Conservation (phyloP, 1,284 basidiomycete genomes). For the Heliocybe sulcata region DNA sequence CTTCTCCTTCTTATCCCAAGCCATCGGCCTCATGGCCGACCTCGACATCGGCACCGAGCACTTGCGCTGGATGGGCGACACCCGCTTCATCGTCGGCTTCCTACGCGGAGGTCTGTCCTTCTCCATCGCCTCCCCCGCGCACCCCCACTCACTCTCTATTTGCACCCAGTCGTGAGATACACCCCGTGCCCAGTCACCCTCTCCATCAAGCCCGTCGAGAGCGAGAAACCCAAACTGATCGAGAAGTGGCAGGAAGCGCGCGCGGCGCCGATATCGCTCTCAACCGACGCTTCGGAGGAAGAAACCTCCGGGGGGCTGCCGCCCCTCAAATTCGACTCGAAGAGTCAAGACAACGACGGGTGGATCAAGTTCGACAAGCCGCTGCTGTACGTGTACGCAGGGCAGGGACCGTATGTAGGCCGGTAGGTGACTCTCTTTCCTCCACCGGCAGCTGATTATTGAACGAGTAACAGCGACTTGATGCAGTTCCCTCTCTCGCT, state of each 20-base stretch:
- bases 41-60: conserved; percentile 85
- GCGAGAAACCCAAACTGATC: conserved; percentile 72
- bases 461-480: conserved; percentile 44
- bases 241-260: conserved; percentile 16
- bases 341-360: conserved; percentile 33
- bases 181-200: conserved; percentile 67
- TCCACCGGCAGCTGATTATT: not conserved
- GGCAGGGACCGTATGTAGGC: conserved; percentile 67
- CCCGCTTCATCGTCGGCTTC: conserved; percentile 82
- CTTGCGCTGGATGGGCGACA: conserved; percentile 90
- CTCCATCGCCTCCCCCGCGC: conserved; percentile 4
- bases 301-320: conserved; percentile 27
- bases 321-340: conserved; percentile 30
- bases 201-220: conserved; percentile 62
- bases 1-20: conserved; percentile 87
- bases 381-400: conserved; percentile 65
- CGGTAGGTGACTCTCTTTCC: conserved; percentile 29
- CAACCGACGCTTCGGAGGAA: conserved; percentile 13
- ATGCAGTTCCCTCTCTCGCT: conserved; percentile 85
- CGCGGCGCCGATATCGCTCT: conserved; percentile 19
- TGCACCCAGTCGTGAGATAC: conserved; percentile 48
- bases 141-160: conserved; percentile 1
- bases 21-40: conserved; percentile 90
- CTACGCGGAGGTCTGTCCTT: conserved; percentile 54
- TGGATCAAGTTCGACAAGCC: conserved; percentile 70